Conservation (phyloP, 352 stramenopile genomes). For the Aphanomyces astaci region DNA sequence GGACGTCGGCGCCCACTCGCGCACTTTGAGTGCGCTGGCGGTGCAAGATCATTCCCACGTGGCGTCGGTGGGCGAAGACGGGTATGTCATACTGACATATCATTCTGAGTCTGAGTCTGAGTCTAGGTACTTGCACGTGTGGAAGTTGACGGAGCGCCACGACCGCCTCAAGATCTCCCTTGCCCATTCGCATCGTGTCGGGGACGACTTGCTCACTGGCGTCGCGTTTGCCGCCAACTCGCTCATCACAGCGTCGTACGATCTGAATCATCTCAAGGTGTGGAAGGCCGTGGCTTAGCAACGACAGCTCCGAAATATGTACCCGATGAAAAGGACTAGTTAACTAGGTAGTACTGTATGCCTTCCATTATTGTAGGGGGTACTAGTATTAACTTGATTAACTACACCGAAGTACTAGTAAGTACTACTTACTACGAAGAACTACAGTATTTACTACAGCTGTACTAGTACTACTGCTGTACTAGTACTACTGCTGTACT, state of each 20-base stretch:
- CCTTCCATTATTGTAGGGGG: no score
- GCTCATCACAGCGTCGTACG: conserved; percentile 53
- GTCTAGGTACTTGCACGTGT: conserved; percentile 57
- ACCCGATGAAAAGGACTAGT: no score
- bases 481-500: no score
- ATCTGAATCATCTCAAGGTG: conserved; percentile 60
- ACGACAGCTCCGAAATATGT: no score
- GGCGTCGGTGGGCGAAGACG: conserved; percentile 65
- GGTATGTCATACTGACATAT: conserved; percentile 8
- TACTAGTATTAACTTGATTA: no score
- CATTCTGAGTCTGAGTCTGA: no score
- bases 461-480: no score
- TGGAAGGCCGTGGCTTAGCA: conserved; percentile 33
- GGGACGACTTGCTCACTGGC: conserved; percentile 56
- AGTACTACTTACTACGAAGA: no score
- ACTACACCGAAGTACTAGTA: no score
- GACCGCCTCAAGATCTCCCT: conserved; percentile 33
- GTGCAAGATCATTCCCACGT: conserved; percentile 38
- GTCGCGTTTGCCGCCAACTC: conserved; percentile 47
- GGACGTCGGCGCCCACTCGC: conserved; percentile 60
- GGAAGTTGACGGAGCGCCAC: conserved; percentile 37
- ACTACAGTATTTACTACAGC: no score
- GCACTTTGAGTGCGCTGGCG: conserved; percentile 58
- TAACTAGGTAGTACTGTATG: no score
- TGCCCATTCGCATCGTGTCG: conserved; percentile 47